These are phyloP conservation scores for Lentinus tigrinus DNA, from an alignment of 768 basidiomycete genomes.

Conservation along the genomic window DNA sequence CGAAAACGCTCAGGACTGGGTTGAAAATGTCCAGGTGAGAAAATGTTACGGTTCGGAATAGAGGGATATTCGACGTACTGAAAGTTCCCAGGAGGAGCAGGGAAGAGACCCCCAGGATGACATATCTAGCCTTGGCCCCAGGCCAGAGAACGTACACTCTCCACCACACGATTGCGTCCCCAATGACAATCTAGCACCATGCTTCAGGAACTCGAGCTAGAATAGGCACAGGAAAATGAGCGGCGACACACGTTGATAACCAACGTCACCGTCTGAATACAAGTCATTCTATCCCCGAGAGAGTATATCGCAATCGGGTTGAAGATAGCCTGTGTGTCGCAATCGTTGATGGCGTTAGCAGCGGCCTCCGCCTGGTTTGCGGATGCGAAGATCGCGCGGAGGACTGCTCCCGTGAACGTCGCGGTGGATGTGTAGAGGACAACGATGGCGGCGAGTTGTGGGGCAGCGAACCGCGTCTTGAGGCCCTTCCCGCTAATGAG, in stretches of 20 bases:
- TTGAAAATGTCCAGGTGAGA: too few relatives aligned
- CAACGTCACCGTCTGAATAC: not conserved
- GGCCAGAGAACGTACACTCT: not conserved
- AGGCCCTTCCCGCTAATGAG: not conserved
- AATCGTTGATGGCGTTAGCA: not conserved
- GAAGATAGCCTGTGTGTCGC: not conserved
- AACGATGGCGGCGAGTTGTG: not conserved
- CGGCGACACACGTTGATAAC: not conserved
- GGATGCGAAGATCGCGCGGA: not conserved
- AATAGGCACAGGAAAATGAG: too few relatives aligned
- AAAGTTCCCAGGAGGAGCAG: not conserved
- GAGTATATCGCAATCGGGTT: not conserved
- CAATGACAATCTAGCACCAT: too few relatives aligned
- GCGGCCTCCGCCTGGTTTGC: not conserved
- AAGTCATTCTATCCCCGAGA: not conserved
- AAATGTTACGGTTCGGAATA: too few relatives aligned
- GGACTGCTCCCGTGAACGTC: not conserved
- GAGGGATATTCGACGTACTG: not conserved
- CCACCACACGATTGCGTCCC: constrained; percentile 7
- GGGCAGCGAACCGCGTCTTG: not conserved
- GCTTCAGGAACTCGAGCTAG: not conserved
- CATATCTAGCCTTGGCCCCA: not conserved
- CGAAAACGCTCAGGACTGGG: not conserved
- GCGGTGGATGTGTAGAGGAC: not conserved
- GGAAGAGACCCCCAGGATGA: not conserved